phyloP scores from a whole-genome alignment of 306 rosid species.

The Prinsepia uniflora region DNA sequence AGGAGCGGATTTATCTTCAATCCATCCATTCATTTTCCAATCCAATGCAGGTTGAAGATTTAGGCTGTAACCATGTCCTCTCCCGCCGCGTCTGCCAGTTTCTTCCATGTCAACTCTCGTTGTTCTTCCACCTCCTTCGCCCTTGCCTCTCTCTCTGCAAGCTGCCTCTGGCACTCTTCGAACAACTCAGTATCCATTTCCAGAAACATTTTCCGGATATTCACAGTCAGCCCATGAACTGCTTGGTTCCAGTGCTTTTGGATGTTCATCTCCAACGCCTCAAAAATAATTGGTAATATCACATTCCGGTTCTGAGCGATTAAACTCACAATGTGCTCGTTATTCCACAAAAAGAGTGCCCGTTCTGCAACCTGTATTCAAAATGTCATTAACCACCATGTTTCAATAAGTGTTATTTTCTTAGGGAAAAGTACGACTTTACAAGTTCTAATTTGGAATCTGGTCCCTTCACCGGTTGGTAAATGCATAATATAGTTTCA shows the following conservation, averaged over 20 bases:
- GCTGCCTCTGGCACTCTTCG: constrained; percentile 78
- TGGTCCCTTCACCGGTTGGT: not conserved
- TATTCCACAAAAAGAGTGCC: constrained; percentile 90
- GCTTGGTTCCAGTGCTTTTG: constrained; percentile 91
- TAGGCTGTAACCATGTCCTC: constrained; percentile 53
- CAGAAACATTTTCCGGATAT: constrained; percentile 81
- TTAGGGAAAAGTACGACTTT: not conserved
- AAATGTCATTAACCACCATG: not conserved
- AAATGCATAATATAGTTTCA: too few relatives aligned
- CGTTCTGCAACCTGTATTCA: constrained; percentile 90
- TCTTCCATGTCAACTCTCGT: constrained; percentile 75
- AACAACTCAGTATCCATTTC: constrained; percentile 92
- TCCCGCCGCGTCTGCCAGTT: constrained; percentile 71
- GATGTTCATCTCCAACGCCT: constrained; percentile 76
- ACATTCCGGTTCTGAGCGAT: constrained; percentile 85
- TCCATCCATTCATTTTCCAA: constrained; percentile 32
- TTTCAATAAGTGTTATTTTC: not conserved
- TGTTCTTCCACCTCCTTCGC: constrained; percentile 58
- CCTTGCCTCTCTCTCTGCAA: constrained; percentile 56
- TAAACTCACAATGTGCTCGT: constrained; percentile 86
- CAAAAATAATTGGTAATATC: constrained; percentile 68
- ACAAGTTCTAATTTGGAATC: not conserved
- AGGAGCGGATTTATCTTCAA: constrained; percentile 35
- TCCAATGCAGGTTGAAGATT: not conserved
- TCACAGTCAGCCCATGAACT: constrained; percentile 77